phyloP scores from a whole-genome alignment of 805 yeast genomes.

The Saturnispora besseyi region DNA sequence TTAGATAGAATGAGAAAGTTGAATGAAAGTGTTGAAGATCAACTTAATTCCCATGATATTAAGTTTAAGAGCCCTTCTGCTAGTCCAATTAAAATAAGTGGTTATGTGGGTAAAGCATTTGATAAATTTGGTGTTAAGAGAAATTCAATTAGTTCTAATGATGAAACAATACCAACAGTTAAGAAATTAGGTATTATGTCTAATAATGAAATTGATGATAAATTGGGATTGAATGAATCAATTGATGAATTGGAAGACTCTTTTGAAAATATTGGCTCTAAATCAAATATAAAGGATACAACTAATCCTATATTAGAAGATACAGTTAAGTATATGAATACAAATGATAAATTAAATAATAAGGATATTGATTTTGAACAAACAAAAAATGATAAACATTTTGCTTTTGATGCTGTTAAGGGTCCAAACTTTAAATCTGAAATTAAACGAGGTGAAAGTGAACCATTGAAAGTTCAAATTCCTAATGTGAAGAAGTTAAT shows the following conservation, averaged over 20 bases:
- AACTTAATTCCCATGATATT: not conserved
- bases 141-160: not conserved
- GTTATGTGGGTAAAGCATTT: constrained; percentile 18
- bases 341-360: not conserved
- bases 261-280: not conserved
- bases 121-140: constrained; percentile 27
- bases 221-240: not conserved
- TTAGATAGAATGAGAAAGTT: constrained; percentile 22
- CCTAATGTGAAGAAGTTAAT: too few relatives aligned
- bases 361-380: not conserved
- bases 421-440: not conserved
- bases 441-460: not conserved
- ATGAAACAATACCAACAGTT: not conserved
- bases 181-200: not conserved
- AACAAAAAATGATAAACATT: not conserved
- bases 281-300: not conserved
- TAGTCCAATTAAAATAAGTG: not conserved
- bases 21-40: constrained; percentile 15
- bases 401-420: not conserved
- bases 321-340: not conserved
- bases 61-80: not conserved
- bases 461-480: too few relatives aligned
- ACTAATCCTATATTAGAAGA: not conserved
- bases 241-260: not conserved
- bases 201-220: not conserved